These are phyloP conservation scores for Phalaenopsis equestris DNA, from an alignment of 106 monocot genomes.

Conservation along the genomic window DNA sequence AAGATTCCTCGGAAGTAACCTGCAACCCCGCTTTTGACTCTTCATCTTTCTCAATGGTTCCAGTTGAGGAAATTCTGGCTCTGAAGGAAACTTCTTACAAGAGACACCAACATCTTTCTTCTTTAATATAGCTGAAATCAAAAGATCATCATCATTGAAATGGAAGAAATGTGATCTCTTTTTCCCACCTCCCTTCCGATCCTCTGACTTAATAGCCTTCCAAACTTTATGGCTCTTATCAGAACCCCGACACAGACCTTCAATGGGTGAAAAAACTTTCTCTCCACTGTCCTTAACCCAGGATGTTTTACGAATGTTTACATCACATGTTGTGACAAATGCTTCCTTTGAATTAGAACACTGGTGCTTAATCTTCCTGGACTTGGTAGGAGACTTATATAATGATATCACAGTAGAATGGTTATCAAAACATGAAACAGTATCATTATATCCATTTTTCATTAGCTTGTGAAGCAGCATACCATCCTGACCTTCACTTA, in stretches of 20 bases:
- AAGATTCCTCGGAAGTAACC: slow-evolving; percentile 35
- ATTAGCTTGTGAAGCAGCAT: not conserved
- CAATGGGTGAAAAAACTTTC: slow-evolving; percentile 6
- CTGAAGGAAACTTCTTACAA: slow-evolving; percentile 19
- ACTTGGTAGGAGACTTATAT: slow-evolving; percentile 8
- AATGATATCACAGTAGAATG: slow-evolving; percentile 6
- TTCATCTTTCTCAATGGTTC: slow-evolving; percentile 36
- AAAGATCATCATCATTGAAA: slow-evolving; percentile 80
- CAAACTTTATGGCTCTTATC: slow-evolving; percentile 13
- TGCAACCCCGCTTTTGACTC: slow-evolving; percentile 24
- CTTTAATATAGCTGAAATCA: slow-evolving; percentile 69
- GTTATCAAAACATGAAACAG: slow-evolving; percentile 2
- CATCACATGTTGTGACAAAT: slow-evolving; percentile 7
- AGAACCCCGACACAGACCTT: slow-evolving; percentile 7
- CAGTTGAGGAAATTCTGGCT: slow-evolving; percentile 13
- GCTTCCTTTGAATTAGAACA: slow-evolving; percentile 7
- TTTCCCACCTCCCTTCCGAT: slow-evolving; percentile 20
- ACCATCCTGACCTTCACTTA: slow-evolving; percentile 9
- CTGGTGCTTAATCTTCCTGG: not conserved
- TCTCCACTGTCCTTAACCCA: not conserved
- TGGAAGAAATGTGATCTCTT: slow-evolving; percentile 35
- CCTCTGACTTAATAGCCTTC: slow-evolving; percentile 21
- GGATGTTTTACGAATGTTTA: slow-evolving; percentile 4
- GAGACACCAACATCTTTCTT: slow-evolving; percentile 40
- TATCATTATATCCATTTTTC: not conserved